Evolutionary conservation across 352 stramenopile species (phyloP).

Genomic region (Phytopythium cucurbitacearum): DNA sequence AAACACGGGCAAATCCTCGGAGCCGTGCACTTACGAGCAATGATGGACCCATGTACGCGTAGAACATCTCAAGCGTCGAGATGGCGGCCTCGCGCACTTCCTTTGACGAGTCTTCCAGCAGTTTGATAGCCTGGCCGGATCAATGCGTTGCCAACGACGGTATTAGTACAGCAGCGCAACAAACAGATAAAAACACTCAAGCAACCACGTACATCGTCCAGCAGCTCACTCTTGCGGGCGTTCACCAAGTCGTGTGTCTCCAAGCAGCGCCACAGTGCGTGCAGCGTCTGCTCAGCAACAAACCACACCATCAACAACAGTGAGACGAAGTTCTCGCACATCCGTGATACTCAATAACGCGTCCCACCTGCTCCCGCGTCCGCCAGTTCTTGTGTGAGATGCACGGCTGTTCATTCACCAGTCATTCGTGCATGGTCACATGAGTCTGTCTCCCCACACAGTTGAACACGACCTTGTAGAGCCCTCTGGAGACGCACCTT

Average conservation of each 20-base stretch:
- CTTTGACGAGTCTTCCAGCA: conserved; percentile 81
- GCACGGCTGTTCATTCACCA: not conserved
- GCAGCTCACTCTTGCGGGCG: conserved; percentile 44
- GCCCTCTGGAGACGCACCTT: conserved; percentile 9
- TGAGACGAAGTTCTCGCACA: not conserved
- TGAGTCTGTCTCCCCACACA: not conserved
- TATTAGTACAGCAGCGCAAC: not conserved
- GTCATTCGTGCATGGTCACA: too few relatives aligned
- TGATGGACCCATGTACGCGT: conserved; percentile 56
- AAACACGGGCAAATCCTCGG: not conserved
- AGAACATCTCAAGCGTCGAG: conserved; percentile 66
- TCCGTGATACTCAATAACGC: not conserved
- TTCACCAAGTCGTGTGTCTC: conserved; percentile 47
- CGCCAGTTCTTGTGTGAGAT: conserved; percentile 82
- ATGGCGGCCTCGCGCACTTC: conserved; percentile 78
- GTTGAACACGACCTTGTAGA: not conserved
- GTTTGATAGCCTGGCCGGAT: conserved; percentile 33
- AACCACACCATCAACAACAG: not conserved
- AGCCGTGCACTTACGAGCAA: conserved; percentile 39
- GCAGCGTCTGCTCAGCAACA: conserved; percentile 36
- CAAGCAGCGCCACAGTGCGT: conserved; percentile 60
- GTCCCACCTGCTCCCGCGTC: conserved; percentile 64
- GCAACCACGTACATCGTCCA: conserved; percentile 43
- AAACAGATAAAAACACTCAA: conserved; percentile 1
- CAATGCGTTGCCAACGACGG: not conserved